Percentiles rank a stretch among this genome's conserved stretches.
These are phyloP conservation scores for Lithocarpus polystachyus DNA, from an alignment of 306 rosid genomes.

Conservation along the genomic window DNA sequence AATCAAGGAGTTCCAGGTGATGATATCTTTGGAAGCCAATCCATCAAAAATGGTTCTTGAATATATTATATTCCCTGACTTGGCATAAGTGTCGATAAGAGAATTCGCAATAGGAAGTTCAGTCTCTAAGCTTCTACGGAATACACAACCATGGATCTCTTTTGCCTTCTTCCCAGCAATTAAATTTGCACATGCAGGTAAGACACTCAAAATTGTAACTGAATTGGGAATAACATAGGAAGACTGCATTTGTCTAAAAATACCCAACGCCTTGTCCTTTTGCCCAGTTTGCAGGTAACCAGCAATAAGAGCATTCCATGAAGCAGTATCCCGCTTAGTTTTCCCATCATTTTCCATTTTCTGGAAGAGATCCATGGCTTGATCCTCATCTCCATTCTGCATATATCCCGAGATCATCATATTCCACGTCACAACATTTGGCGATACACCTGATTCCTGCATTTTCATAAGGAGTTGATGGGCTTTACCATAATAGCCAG, in stretches of 20 bases:
- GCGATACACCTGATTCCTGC: slow-evolving; percentile 71
- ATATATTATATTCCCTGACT: slow-evolving; percentile 68
- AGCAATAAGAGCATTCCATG: slow-evolving; percentile 87
- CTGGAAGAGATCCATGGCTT: slow-evolving; percentile 73
- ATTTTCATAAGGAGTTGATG: slow-evolving; percentile 72
- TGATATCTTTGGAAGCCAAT: slow-evolving; percentile 63
- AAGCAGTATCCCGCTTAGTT: slow-evolving; percentile 64
- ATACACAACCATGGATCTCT: slow-evolving; percentile 76
- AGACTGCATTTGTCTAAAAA: slow-evolving; percentile 82
- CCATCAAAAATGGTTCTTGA: slow-evolving; percentile 64
- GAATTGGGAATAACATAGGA: slow-evolving; percentile 50
- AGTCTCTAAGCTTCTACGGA: slow-evolving; percentile 61
- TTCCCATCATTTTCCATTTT: slow-evolving; percentile 77
- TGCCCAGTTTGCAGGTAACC: slow-evolving; percentile 72
- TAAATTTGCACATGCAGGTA: slow-evolving; percentile 73
- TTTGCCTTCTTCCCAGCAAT: slow-evolving; percentile 59
- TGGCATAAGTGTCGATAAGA: slow-evolving; percentile 74
- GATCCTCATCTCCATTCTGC: slow-evolving; percentile 75
- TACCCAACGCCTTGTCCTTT: slow-evolving; percentile 64
- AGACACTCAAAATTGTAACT: slow-evolving; percentile 71
- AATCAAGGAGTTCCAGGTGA: slow-evolving; percentile 84
- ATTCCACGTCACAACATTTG: slow-evolving; percentile 84
- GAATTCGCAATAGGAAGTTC: slow-evolving; percentile 62
- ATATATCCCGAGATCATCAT: slow-evolving; percentile 83
- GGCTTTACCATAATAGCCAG: slow-evolving; percentile 87